phyloP scores from a whole-genome alignment of 768 basidiomycete species.

The Hygrocybe punicea region DNA sequence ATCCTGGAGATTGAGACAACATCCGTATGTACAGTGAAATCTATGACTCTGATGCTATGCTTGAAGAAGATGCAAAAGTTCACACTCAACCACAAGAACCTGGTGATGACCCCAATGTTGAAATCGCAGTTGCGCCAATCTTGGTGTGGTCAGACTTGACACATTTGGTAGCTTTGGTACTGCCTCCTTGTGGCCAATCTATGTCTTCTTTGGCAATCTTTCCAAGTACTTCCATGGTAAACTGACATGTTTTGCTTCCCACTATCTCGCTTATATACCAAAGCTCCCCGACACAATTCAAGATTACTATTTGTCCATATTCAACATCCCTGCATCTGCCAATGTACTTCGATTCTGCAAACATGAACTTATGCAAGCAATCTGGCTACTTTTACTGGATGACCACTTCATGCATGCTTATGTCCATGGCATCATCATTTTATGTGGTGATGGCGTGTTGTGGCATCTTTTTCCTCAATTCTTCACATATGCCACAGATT shows the following conservation, averaged over 20 bases:
- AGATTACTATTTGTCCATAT: constrained; percentile 4
- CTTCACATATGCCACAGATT: constrained; percentile 31
- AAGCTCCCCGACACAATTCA: constrained; percentile 11
- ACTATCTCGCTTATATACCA: constrained; percentile 35
- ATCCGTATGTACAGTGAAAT: constrained; percentile 15
- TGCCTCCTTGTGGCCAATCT: constrained; percentile 35
- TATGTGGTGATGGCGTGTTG: constrained; percentile 19
- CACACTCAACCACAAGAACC: background rate
- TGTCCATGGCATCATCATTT: constrained; percentile 20
- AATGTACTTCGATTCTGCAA: constrained; percentile 17
- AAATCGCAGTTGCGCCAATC: constrained; percentile 12
- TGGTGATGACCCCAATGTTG: constrained; percentile 13
- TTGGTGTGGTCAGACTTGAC: constrained; percentile 32
- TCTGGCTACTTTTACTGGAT: constrained; percentile 25
- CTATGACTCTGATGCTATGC: constrained; percentile 16
- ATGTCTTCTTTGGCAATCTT: constrained; percentile 31
- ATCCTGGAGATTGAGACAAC: background rate
- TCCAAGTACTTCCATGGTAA: constrained; percentile 32
- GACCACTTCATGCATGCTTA: constrained; percentile 26
- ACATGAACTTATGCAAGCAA: constrained; percentile 26
- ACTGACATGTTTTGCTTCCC: constrained; percentile 16
- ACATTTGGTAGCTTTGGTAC: constrained; percentile 26
- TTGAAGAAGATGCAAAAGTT: constrained; percentile 9
- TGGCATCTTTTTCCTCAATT: constrained; percentile 25
- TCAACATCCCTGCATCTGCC: background rate